These are phyloP conservation scores for Nicotiana undulata DNA, from an alignment of 257 asterid genomes.

Conservation along the genomic window DNA sequence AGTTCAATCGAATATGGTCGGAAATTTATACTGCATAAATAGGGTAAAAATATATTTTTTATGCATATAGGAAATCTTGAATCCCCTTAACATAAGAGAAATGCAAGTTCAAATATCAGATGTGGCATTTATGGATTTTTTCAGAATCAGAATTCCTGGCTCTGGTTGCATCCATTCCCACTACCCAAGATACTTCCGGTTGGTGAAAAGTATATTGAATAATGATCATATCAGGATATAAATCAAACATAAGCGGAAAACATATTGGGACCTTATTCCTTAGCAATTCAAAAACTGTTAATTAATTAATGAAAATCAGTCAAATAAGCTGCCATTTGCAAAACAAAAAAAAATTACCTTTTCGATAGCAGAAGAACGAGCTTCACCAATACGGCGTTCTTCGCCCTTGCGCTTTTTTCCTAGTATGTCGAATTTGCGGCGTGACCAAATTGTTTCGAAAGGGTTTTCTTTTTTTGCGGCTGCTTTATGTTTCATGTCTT, in stretches of 20 bases:
- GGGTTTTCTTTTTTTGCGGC: conserved; percentile 43
- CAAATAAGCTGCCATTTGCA: neutral
- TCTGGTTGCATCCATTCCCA: neutral
- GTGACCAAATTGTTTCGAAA: conserved; percentile 86
- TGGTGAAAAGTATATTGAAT: neutral
- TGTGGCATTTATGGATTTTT: no score
- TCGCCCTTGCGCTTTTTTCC: conserved; percentile 87
- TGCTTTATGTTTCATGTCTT: conserved; percentile 53
- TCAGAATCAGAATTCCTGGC: no score
- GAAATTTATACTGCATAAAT: no score
- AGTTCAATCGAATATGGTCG: no score
- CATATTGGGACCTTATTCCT: neutral
- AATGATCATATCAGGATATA: neutral
- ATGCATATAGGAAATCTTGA: no score
- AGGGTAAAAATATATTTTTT: no score
- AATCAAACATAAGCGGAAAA: neutral
- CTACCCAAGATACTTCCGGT: neutral
- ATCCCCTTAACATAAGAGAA: no score
- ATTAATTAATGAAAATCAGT: neutral
- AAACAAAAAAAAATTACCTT: conserved; percentile 33
- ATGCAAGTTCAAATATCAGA: no score
- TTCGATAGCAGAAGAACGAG: conserved; percentile 74
- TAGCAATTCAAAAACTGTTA: neutral
- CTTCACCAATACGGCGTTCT: conserved; percentile 76
- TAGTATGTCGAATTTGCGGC: conserved; percentile 67